A percentile compares a stretch with the other conserved stretches of the same genome.
phyloP scores from a whole-genome alignment of 2,329 filamentous ascomycete species.

The Aureobasidium namibiae region DNA sequence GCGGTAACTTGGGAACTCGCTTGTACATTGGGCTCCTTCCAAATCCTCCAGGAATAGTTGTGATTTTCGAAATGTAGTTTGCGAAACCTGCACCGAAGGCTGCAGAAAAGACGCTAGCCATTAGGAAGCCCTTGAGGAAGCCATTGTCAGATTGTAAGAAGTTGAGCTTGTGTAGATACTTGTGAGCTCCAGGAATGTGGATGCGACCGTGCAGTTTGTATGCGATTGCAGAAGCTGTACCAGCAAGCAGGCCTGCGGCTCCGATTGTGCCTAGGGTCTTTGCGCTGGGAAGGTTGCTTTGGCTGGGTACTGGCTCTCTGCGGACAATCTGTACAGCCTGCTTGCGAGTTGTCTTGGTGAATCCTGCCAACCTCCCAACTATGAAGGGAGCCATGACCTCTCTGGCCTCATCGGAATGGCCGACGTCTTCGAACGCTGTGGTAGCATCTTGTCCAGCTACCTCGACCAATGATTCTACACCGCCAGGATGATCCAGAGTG shows the following conservation, averaged over 20 bases:
- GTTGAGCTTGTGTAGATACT: background rate
- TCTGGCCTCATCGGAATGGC: constrained; percentile 39
- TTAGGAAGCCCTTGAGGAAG: constrained; percentile 32
- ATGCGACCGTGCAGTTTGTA: background rate
- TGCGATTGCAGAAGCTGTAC: background rate
- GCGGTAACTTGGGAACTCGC: constrained; percentile 14
- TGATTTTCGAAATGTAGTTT: constrained; percentile 15
- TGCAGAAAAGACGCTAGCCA: constrained; percentile 22
- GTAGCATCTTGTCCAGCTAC: constrained; percentile 94
- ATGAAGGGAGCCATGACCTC: constrained; percentile 33
- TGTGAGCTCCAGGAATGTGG: background rate
- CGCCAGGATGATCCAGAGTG: constrained; percentile 92
- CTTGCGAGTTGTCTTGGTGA: background rate
- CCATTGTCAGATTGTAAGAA: constrained; percentile 15
- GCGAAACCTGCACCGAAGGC: constrained; percentile 14
- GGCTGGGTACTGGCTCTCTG: constrained; percentile 13
- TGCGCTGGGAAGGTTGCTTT: background rate
- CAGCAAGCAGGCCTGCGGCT: background rate
- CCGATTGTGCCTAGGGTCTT: background rate
- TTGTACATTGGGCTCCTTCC: constrained; percentile 1
- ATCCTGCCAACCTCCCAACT: constrained; percentile 28
- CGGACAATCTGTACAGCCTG: constrained; percentile 15
- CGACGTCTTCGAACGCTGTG: constrained; percentile 84
- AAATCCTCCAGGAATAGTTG: constrained; percentile 12
- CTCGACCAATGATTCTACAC: constrained; percentile 87